These are phyloP conservation scores for Phytopythium boreale DNA, from an alignment of 352 stramenopile species.

Conservation along the genomic window DNA sequence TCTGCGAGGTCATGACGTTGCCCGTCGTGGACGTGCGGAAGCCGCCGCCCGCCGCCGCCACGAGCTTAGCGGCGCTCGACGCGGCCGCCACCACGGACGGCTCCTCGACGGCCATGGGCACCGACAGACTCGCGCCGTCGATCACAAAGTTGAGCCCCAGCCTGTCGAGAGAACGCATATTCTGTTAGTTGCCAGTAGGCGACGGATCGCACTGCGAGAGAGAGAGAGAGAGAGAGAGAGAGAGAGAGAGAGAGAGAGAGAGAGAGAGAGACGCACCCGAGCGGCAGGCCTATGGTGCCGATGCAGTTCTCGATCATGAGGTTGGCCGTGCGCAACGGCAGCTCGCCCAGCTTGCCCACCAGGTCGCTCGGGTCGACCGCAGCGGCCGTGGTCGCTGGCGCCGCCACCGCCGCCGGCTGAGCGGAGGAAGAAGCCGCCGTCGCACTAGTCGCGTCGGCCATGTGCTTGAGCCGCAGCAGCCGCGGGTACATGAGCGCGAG, in stretches of 20 bases:
- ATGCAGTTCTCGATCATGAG: slow-evolving; percentile 91
- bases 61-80: slow-evolving; percentile 80
- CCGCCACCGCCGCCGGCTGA: neutral
- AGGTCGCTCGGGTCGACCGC: slow-evolving; percentile 21
- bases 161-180: slow-evolving; percentile 12
- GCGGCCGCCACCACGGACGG: slow-evolving; percentile 82
- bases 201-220: no score
- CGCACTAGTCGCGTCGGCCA: no score
- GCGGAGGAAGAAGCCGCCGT: neutral
- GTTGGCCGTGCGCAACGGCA: slow-evolving; percentile 77
- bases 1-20: slow-evolving; percentile 88
- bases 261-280: slow-evolving; percentile 41
- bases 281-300: slow-evolving; percentile 75
- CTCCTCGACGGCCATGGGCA: slow-evolving; percentile 86
- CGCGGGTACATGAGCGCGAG: slow-evolving; percentile 83
- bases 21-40: slow-evolving; percentile 72
- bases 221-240: no score
- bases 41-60: slow-evolving; percentile 63
- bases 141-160: slow-evolving; percentile 87
- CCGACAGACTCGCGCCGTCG: slow-evolving; percentile 69
- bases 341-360: slow-evolving; percentile 52
- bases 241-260: no score
- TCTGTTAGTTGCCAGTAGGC: no score
- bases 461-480: slow-evolving; percentile 42
- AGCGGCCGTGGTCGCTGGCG: neutral